Base-by-base conservation (phyloP, 1,139 yeast species). In the Lodderomyces oxycetoniae region DNA sequence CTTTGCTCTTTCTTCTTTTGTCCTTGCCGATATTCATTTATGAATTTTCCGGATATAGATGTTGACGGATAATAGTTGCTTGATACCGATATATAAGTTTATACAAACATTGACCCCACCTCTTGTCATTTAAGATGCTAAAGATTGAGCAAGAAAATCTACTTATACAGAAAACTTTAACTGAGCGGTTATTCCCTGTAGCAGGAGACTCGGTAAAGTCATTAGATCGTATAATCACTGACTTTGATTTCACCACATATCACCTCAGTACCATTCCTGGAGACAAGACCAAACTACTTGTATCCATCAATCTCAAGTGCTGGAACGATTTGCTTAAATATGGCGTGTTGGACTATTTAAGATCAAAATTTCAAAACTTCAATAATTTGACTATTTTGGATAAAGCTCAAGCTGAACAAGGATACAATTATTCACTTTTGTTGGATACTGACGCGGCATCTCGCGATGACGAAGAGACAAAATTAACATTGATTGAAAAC, bases 231-330 rank as follows among this genome's bases (percentile, higher is more conserved):
- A 77, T 91, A 45, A 77, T 91, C 44, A 81, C 95, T 24, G 99
- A 91, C 63, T 91, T 91, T 52, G 98, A 91, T 59, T 88, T 88
- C 63, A 94, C 96, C 38, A 85, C 94, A 20, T 88, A 84, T 61
- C 97, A 89, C 59, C 69, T 93, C 44, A 82, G 95, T 32, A 89
- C 95, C 28, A 79, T 89, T 10, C 57, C 63, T 5, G 87, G 76
- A 53, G 71, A 67, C 50, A 84, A 77, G 67, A 61, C 77, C 29
- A 64, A 74, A 55, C 62, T 87, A 40, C 64, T 83, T 43, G 63
- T 87, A 29, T 83, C 94, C 14, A 67, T 87, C 43, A 76, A 74
- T 46, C 74, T 85, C 55, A 83, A 81, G 56, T 82, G 95, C 50
- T 87, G 83, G 80, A 59, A 63, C 17, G 95, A 86, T 50, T 68